Evolutionary conservation across 306 rosid species (phyloP), one percentile per base, ranked within the genome.

Genomic region (Medicago arabica): DNA sequence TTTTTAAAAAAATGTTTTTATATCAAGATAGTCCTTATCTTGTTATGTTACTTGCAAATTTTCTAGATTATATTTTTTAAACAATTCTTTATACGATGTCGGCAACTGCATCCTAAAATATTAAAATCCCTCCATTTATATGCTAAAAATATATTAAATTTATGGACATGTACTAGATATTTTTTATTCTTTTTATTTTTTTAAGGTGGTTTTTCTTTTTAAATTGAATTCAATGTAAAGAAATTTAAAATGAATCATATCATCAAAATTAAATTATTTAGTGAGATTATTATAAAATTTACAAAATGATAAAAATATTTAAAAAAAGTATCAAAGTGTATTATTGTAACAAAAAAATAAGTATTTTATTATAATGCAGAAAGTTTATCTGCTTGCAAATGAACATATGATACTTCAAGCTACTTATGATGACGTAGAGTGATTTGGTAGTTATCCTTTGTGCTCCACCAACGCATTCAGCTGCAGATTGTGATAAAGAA

Each of bases 361-460:
- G 9, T 39, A 7, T 71, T 55, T 39, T 53, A 72, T 55, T 59
- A 1, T 3, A 12, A 15, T 44, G 57, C 17, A 39, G 46, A 12
- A 36, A 15, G 38, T 34, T 41, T 49, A 49, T 78, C 7, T 15
- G 50, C 34, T 49, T 39, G 72, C 9, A 47, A 78, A 9, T 46
- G 21, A 55, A 64, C 18, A 36, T 55, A 8, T 8, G 11, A 36
- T 62, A 62, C 28, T 34, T 50, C 36, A 63, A n/a, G 25, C 18
- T 57, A 34, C 21, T 54, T 53, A 53, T 71, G 62, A 66, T 66
- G 71, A 66, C 31, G 62, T 8, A 17, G 25, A 66, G 79, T 73
- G 71, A 80, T 66, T 57, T 58, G 47, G 79, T 80, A 14, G 79
- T 74, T 74, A 80, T 80, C 83, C 65, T 41, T 73, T 67, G 49